Evolutionary conservation across 495 filamentous ascomycete species (phyloP).

Genomic region (Penicillium coprophilum): DNA sequence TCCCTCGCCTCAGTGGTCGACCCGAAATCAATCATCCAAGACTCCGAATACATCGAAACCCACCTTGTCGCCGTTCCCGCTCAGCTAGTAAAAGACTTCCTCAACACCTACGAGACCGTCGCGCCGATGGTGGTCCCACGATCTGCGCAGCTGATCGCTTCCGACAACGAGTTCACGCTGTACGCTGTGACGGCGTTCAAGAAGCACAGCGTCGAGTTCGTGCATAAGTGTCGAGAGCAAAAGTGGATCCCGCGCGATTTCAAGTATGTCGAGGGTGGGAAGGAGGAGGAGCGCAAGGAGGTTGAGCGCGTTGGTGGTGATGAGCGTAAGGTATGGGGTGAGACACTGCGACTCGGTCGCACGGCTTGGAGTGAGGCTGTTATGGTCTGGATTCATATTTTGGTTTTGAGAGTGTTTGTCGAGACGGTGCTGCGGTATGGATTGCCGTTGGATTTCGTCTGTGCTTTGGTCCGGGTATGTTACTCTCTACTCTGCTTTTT

Average conservation of each 20-base stretch:
- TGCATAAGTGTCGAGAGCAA: slow-evolving; percentile 83
- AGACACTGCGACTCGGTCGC: slow-evolving; percentile 80
- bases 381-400: slow-evolving; percentile 91
- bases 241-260: slow-evolving; percentile 94
- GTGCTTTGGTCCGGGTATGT: slow-evolving; percentile 77
- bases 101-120: slow-evolving; percentile 84
- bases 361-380: slow-evolving; percentile 92
- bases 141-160: slow-evolving; percentile 70
- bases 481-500: background rate
- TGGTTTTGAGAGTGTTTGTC: slow-evolving; percentile 90
- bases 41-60: slow-evolving; percentile 95
- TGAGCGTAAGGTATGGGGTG: slow-evolving; percentile 83
- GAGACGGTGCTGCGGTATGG: slow-evolving; percentile 96
- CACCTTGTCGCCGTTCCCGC: slow-evolving; percentile 87
- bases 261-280: slow-evolving; percentile 85
- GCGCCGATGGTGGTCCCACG: slow-evolving; percentile 85
- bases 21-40: slow-evolving; percentile 72
- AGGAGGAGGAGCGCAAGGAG: slow-evolving; percentile 82
- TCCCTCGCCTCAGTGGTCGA: slow-evolving; percentile 86
- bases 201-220: slow-evolving; percentile 80
- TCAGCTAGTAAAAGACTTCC: slow-evolving; percentile 76
- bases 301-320: slow-evolving; percentile 74
- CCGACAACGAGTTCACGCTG: slow-evolving; percentile 84
- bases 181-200: slow-evolving; percentile 92
- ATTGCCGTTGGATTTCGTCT: slow-evolving; percentile 82